These are phyloP conservation scores for Mycena epipterygia DNA, from an alignment of 768 basidiomycete genomes.

Conservation along the genomic window DNA sequence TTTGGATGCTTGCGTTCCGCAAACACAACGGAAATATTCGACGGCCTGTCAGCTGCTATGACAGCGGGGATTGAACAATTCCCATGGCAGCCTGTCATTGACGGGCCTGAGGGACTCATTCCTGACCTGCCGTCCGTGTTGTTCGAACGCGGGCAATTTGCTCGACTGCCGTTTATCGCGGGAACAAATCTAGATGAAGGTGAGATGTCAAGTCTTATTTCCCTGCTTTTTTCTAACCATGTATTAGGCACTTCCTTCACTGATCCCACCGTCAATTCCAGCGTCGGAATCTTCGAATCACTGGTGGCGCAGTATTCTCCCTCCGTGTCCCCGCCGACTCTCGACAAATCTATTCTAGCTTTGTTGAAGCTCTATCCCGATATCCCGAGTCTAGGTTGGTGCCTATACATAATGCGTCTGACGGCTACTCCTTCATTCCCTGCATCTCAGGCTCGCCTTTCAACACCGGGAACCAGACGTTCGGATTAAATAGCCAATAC, in stretches of 20 bases:
- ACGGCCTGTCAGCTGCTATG: slow-evolving; percentile 43
- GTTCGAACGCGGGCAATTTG: slow-evolving; percentile 49
- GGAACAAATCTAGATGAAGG: slow-evolving; percentile 64
- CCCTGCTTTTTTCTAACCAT: too few species aligned
- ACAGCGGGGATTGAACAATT: slow-evolving; percentile 38
- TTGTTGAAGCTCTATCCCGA: slow-evolving; percentile 58
- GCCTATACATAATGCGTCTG: too few species aligned
- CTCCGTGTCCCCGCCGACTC: slow-evolving; percentile 36
- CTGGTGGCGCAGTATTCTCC: slow-evolving; percentile 43
- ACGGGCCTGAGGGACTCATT: slow-evolving; percentile 54
- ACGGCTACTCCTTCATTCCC: too few species aligned
- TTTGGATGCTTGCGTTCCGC: slow-evolving; percentile 48
- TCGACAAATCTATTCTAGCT: slow-evolving; percentile 36
- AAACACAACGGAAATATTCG: slow-evolving; percentile 45
- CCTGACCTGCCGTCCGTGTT: slow-evolving; percentile 55
- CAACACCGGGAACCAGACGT: slow-evolving; percentile 55
- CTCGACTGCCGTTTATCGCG: slow-evolving; percentile 58
- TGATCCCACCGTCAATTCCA: slow-evolving; percentile 42
- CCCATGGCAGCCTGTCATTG: slow-evolving; percentile 55
- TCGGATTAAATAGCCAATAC: slow-evolving; percentile 53
- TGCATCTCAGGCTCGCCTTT: slow-evolving; percentile 54
- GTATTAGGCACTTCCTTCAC: too few species aligned
- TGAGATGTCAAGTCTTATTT: slow-evolving; percentile 32
- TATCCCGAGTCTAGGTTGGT: slow-evolving; percentile 46
- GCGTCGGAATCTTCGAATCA: slow-evolving; percentile 32